Conservation (phyloP, 352 stramenopile genomes). For the Vaucheria bursata region DNA sequence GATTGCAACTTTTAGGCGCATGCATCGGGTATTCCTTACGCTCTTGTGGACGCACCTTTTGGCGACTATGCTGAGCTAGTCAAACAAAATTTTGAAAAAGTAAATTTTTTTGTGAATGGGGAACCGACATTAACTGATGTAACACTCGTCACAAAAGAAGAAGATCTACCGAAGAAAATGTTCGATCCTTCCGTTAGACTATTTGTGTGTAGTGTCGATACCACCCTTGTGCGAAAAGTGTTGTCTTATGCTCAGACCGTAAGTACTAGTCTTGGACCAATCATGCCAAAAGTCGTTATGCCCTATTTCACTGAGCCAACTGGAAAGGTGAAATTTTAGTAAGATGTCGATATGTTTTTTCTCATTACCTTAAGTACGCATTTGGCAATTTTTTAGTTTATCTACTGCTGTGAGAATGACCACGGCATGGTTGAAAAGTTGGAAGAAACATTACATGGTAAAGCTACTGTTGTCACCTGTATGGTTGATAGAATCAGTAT, state of each 20-base stretch:
- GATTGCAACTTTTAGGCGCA: constrained; percentile 31
- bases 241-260: constrained; percentile 24
- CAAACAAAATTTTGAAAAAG: constrained; percentile 31
- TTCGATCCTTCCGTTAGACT: constrained; percentile 17
- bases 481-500: constrained; percentile 47
- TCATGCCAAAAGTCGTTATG: constrained; percentile 43
- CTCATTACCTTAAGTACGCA: neutral
- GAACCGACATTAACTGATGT: constrained; percentile 28
- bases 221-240: constrained; percentile 22
- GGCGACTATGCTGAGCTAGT: constrained; percentile 40
- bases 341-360: neutral
- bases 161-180: constrained; percentile 34
- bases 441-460: constrained; percentile 32
- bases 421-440: constrained; percentile 47
- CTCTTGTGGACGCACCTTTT: constrained; percentile 40
- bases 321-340: constrained; percentile 13
- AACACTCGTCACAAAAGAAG: constrained; percentile 26
- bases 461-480: constrained; percentile 39
- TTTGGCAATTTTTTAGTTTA: constrained; percentile 1
- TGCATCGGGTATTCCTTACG: constrained; percentile 14
- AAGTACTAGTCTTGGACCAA: constrained; percentile 35
- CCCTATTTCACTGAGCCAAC: constrained; percentile 32
- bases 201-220: constrained; percentile 40
- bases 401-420: constrained; percentile 49
- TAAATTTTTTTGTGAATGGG: constrained; percentile 44